Evolutionary conservation across 169 alveolate species (phyloP), one percentile per base, ranked within the genome.

Genomic region (Cryptosporidium muris): DNA sequence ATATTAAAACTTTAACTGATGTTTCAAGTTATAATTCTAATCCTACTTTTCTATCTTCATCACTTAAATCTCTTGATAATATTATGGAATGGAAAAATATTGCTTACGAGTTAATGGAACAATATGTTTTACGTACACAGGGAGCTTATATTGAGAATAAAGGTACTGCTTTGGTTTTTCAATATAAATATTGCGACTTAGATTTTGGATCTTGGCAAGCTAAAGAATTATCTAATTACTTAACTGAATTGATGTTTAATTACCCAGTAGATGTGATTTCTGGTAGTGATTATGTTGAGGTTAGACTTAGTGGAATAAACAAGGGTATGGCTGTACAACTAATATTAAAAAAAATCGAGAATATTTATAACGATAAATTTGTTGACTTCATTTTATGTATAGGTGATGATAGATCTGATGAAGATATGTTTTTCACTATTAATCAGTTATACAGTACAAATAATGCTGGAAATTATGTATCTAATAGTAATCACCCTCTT

Each of bases 171-270:
- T 74, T 92, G 47, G 93, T 92, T 42, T 94, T 92, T 91, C 96
- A 92, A 90, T 94, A 90, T 82, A 89, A 94, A 53, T 90, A 92
- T 82, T 90, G 95, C 1, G 97, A 94, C 66, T 95, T 95, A 34
- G 94, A 94, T 66, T 92, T 94, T 64, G 95, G 96, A 11, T 80
- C 90, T 48, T 81, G 93, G 90, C 97, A 94, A 64, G 95, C 97
- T 25, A 91, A 89, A 56, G 97, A 94, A 65, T 88, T 94, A 52
- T 85, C 89, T 52, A 45, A 80, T 11, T 81, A 88, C 38, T 89
- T 90, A 34, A 36, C 56, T 40, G 81, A 88, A 54, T 48, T 66
- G 12, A 51, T 62, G 34, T 36, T 64, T 2, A 81, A 65, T 12
- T 90, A 67, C 43, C 93, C 93, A 7, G 93, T 90, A 9, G 90